Conservation (phyloP, 495 filamentous ascomycete genomes). For the Daldinia childiae region DNA sequence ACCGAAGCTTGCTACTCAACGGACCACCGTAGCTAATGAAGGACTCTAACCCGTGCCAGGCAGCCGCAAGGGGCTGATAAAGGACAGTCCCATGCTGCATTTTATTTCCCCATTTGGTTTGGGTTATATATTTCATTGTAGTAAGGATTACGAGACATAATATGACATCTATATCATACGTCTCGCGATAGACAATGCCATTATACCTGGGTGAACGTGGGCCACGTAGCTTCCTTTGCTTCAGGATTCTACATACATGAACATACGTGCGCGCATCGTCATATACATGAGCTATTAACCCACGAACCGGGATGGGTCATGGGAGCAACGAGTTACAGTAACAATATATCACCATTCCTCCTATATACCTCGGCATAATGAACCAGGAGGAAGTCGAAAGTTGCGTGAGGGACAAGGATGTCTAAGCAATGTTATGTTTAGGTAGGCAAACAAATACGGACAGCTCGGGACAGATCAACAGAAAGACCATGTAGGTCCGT, state of each 20-base stretch:
- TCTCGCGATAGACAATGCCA: slow-evolving; percentile 18
- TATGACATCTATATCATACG: slow-evolving; percentile 13
- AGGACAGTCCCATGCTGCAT: slow-evolving; percentile 6
- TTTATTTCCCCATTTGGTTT: slow-evolving; percentile 22
- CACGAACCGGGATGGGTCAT: slow-evolving; percentile 38
- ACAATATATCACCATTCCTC: not conserved
- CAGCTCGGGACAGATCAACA: slow-evolving; percentile 13
- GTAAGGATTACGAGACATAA: slow-evolving; percentile 16
- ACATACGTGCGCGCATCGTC: slow-evolving; percentile 12
- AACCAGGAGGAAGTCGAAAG: slow-evolving; percentile 20
- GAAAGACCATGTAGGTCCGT: slow-evolving; percentile 20
- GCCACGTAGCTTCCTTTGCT: slow-evolving; percentile 14
- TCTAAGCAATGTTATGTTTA: slow-evolving; percentile 14
- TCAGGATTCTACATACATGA: slow-evolving; percentile 7
- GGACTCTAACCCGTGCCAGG: not conserved
- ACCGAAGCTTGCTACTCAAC: slow-evolving; percentile 5
- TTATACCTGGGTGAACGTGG: slow-evolving; percentile 8
- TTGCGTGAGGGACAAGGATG: slow-evolving; percentile 27
- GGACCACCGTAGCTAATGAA: slow-evolving; percentile 3
- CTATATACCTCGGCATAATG: slow-evolving; percentile 21
- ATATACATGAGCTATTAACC: slow-evolving; percentile 42
- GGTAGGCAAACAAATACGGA: slow-evolving; percentile 20
- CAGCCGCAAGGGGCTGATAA: not conserved
- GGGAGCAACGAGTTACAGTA: slow-evolving; percentile 11
- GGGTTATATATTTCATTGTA: slow-evolving; percentile 28